Evolutionary conservation across 306 rosid species (phyloP).

Genomic region (Sicyos baderoa): DNA sequence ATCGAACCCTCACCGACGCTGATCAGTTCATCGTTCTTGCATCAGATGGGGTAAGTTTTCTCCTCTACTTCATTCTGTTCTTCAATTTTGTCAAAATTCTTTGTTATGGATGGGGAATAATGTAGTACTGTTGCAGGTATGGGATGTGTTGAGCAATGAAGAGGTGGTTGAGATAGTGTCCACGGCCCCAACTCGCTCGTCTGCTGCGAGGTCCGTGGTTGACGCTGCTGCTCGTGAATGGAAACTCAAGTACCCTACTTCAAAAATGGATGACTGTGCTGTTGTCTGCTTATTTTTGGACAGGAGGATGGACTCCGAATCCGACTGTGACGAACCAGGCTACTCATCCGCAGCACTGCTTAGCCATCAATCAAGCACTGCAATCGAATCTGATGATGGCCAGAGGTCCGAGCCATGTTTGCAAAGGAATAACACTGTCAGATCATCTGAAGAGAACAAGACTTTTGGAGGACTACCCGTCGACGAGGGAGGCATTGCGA

Average conservation of each 20-base stretch:
- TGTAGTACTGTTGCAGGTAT: slow-evolving; percentile 41
- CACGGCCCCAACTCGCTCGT: slow-evolving; percentile 52
- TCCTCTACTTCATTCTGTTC: background rate
- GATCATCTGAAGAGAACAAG: slow-evolving; percentile 71
- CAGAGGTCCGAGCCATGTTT: slow-evolving; percentile 77
- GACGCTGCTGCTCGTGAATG: slow-evolving; percentile 86
- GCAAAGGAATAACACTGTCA: slow-evolving; percentile 75
- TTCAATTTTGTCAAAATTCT: background rate
- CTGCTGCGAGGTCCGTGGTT: slow-evolving; percentile 68
- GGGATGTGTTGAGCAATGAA: slow-evolving; percentile 96
- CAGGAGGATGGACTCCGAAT: slow-evolving; percentile 90
- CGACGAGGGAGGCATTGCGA: slow-evolving; percentile 41
- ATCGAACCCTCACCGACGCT: slow-evolving; percentile 52
- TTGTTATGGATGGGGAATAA: background rate
- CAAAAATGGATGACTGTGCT: slow-evolving; percentile 97
- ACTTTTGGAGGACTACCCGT: slow-evolving; percentile 28
- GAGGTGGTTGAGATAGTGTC: slow-evolving; percentile 88
- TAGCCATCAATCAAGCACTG: slow-evolving; percentile 77
- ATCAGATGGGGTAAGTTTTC: slow-evolving; percentile 73
- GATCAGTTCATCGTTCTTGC: slow-evolving; percentile 93
- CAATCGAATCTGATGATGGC: slow-evolving; percentile 77
- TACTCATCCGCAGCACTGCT: slow-evolving; percentile 85
- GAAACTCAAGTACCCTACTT: slow-evolving; percentile 86
- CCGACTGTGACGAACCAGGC: slow-evolving; percentile 77
- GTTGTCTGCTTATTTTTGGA: slow-evolving; percentile 84